Evolutionary conservation across 345 rosid species (phyloP), one percentile per base, ranked within the genome.

Genomic region (Camelina neglecta): DNA sequence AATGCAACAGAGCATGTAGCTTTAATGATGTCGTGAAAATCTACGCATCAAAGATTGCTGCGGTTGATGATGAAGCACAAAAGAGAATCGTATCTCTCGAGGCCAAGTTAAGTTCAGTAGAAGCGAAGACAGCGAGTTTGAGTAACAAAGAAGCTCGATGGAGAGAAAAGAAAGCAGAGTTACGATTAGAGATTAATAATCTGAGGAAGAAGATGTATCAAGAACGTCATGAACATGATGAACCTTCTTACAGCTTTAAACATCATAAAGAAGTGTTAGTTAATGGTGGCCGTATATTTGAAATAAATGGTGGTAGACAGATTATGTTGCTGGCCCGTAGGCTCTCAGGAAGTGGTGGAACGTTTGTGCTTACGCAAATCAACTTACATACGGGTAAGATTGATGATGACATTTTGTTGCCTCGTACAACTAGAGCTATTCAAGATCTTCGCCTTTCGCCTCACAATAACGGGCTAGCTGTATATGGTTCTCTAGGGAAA

Each of bases 201-300:
- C 85, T 87, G 71, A 59, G 74, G 60, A 79, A 85, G 89, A 71
- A 42, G 56, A 53, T 59, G 45, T 75, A 78, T 62, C 72, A 83
- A 60, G 71, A 79, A 23, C 65, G 75, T 12, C 51, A 69, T 61
- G 49, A 75, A 51, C 78, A 29, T 29, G 31, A 60, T 15, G 84
- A 65, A 44, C 77, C 81, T 74, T 81, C 83, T 68, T 58, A 77
- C 77, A 71, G 56, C 77, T 85, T 90, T 65, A 41, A 66, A 13
- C 80, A 84, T 65, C 81, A 86, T 92, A 73, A 71, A 4, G 88
- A 85, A 66, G 62, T 85, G 75, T 74, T 7, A 41, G 81, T 88
- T 64, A 87, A 79, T 72, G 98, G 96, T 72, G 93, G 90, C 49
- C 91, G 96, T 53, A 62, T 93, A 75, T 91, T 93, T 80, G 98